Percentiles rank a stretch among this genome's conserved stretches.
Conservation (phyloP, 495 filamentous ascomycete genomes). For the Xylaria nigripes region DNA sequence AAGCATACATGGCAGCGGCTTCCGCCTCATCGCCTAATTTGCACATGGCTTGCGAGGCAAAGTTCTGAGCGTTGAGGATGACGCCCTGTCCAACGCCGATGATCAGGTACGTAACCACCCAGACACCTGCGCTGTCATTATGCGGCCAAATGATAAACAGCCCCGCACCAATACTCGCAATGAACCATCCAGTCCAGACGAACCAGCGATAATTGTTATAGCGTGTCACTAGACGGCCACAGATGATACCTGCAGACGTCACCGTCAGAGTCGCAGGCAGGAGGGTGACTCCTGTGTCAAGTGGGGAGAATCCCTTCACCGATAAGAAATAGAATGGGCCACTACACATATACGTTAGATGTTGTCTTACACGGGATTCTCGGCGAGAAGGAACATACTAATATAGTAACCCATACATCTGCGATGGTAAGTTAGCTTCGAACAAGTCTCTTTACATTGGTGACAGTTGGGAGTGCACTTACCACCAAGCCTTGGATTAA, state of each 20-base stretch:
- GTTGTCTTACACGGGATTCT: background rate
- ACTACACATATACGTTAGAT: slow-evolving; percentile 44
- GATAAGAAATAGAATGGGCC: slow-evolving; percentile 59
- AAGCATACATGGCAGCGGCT: slow-evolving; percentile 51
- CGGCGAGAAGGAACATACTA: slow-evolving; percentile 19
- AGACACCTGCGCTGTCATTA: slow-evolving; percentile 37
- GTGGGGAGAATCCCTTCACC: slow-evolving; percentile 46
- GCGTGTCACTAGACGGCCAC: slow-evolving; percentile 40
- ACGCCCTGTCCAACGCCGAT: slow-evolving; percentile 48
- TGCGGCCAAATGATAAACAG: slow-evolving; percentile 39
- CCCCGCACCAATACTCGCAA: slow-evolving; percentile 42
- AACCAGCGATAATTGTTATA: slow-evolving; percentile 47
- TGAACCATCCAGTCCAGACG: slow-evolving; percentile 49
- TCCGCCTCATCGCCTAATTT: slow-evolving; percentile 42
- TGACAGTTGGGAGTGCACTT: slow-evolving; percentile 23
- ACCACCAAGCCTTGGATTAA: slow-evolving; percentile 33
- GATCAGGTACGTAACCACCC: slow-evolving; percentile 46
- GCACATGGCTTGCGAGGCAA: slow-evolving; percentile 47
- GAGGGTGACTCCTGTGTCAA: slow-evolving; percentile 47
- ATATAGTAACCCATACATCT: slow-evolving; percentile 27
- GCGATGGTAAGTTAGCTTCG: slow-evolving; percentile 28
- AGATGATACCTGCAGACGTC: slow-evolving; percentile 40
- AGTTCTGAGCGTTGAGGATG: slow-evolving; percentile 42
- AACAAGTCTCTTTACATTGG: slow-evolving; percentile 27
- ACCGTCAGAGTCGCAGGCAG: slow-evolving; percentile 45